These are phyloP conservation scores for Pleurotus cornucopiae DNA, from an alignment of 768 basidiomycete species.

Conservation along the genomic window DNA sequence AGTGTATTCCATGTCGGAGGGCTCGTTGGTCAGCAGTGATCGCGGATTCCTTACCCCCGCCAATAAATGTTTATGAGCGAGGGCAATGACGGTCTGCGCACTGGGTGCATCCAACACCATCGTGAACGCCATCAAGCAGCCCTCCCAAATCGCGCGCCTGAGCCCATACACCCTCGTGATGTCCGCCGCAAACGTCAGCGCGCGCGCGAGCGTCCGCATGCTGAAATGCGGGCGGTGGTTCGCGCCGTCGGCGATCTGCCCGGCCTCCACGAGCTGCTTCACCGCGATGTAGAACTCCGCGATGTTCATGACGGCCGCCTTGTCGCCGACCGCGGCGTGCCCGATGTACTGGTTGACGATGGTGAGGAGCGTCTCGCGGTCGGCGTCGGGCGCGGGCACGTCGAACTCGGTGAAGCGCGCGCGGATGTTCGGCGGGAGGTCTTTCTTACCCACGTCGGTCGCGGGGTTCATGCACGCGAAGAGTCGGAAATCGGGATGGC, in stretches of 20 bases:
- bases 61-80: slow-evolving; percentile 78
- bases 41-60: slow-evolving; percentile 74
- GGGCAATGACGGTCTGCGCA: slow-evolving; percentile 53
- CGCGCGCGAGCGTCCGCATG: slow-evolving; percentile 92
- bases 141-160: slow-evolving; percentile 90
- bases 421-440: slow-evolving; percentile 87
- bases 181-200: slow-evolving; percentile 85
- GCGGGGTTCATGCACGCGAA: slow-evolving; percentile 99
- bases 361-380: slow-evolving; percentile 81
- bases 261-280: slow-evolving; percentile 67
- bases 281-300: slow-evolving; percentile 87
- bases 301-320: slow-evolving; percentile 82
- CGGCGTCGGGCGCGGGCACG: slow-evolving; percentile 90
- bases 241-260: slow-evolving; percentile 87
- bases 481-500: slow-evolving; percentile 92
- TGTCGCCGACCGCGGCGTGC: slow-evolving; percentile 76
- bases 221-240: slow-evolving; percentile 94
- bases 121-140: slow-evolving; percentile 96
- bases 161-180: slow-evolving; percentile 73
- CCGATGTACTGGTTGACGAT: slow-evolving; percentile 92
- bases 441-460: slow-evolving; percentile 97
- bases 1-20: slow-evolving; percentile 44
- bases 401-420: slow-evolving; percentile 94
- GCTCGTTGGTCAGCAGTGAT: slow-evolving; percentile 71
- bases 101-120: slow-evolving; percentile 85